These are phyloP conservation scores for Populus ilicifolia DNA, from an alignment of 345 rosid species.

Conservation along the genomic window DNA sequence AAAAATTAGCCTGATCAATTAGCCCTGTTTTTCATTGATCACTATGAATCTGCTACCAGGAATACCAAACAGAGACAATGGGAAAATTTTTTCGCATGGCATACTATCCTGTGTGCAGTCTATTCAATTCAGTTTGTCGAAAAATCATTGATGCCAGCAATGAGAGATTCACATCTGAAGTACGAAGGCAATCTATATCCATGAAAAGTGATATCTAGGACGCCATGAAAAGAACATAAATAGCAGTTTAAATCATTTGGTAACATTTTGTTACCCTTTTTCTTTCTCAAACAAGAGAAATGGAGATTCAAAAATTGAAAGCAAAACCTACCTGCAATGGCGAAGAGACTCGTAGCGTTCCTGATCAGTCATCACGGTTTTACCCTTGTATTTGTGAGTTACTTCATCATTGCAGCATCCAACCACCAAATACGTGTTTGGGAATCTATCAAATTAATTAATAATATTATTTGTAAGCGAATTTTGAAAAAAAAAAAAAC, in stretches of 20 bases:
- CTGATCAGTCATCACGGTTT: conserved; percentile 63
- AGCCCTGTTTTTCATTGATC: no score
- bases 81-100: not conserved
- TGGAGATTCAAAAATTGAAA: not conserved
- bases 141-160: not conserved
- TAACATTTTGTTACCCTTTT: no score
- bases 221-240: no score
- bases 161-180: not conserved
- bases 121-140: not conserved
- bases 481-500: not conserved
- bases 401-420: conserved; percentile 67
- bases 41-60: not conserved
- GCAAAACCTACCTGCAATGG: conserved; percentile 46
- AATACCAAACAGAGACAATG: not conserved
- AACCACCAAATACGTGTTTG: conserved; percentile 54
- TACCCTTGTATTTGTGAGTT: conserved; percentile 60
- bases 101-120: not conserved
- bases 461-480: no score
- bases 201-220: not conserved
- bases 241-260: no score
- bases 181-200: not conserved
- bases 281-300: not conserved
- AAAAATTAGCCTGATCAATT: not conserved
- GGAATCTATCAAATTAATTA: conserved; percentile 40
- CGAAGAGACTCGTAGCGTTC: conserved; percentile 70